These are phyloP conservation scores for Paecilomyces formosus DNA, from an alignment of 2,329 filamentous ascomycete genomes.

Conservation along the genomic window DNA sequence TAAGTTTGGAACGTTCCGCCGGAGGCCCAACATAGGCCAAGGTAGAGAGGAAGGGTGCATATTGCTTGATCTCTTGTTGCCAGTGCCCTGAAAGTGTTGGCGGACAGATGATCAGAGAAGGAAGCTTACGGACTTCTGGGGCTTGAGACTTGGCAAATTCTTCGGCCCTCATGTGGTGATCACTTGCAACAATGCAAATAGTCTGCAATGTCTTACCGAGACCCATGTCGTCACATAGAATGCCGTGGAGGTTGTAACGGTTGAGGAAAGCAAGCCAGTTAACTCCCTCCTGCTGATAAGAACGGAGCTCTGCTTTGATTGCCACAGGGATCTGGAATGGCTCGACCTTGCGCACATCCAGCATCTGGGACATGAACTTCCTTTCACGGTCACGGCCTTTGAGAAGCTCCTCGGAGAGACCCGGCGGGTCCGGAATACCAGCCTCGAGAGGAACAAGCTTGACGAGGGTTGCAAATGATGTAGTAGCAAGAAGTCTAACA, in stretches of 20 bases:
- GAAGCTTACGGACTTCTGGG: conserved; percentile 68
- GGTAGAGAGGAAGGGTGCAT: conserved; percentile 86
- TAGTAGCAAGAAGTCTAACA: conserved; percentile 87
- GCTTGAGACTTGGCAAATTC: conserved; percentile 79
- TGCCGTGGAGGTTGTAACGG: conserved; percentile 93
- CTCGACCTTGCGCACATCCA: conserved; percentile 96
- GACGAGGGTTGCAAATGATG: conserved; percentile 91
- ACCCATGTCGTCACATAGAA: conserved; percentile 98
- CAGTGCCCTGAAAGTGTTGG: conserved; percentile 95
- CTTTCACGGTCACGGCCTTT: conserved; percentile 88
- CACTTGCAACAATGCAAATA: conserved; percentile 93
- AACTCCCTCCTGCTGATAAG: conserved; percentile 96
- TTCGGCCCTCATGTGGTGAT: conserved; percentile 87
- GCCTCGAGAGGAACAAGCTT: conserved; percentile 96
- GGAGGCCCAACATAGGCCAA: conserved; percentile 89
- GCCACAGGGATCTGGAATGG: conserved; percentile 87
- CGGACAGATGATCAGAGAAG: conserved; percentile 91
- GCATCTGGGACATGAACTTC: conserved; percentile 92
- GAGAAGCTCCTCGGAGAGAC: conserved; percentile 78
- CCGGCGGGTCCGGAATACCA: conserved; percentile 92
- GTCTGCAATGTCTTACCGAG: conserved; percentile 97
- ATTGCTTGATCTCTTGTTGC: conserved; percentile 95
- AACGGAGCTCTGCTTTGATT: conserved; percentile 93
- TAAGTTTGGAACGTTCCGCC: conserved; percentile 65
- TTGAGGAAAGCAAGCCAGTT: conserved; percentile 99